Evolutionary conservation across 768 basidiomycete species (phyloP), one percentile per base, ranked within the genome.

Genomic region (Tylopilus vinaceipallidus): DNA sequence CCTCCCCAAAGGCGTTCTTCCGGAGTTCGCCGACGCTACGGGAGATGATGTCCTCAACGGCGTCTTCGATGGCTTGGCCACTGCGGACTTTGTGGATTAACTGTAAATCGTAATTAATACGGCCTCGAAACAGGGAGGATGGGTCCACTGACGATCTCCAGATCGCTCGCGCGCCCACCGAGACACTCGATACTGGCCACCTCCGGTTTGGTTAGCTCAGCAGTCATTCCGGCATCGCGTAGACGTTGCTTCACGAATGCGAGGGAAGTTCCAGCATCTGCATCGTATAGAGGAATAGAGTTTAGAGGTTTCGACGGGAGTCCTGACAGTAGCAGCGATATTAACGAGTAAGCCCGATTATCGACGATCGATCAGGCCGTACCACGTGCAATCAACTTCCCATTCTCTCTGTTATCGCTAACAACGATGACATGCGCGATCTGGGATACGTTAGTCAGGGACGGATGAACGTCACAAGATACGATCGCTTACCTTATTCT

Each of bases 1-100:
- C 95, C 55, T 97, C 94, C 0, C 94, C 95, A 63, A 98, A 99
- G 0, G 90, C 90, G 40, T 80, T 86, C 76, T 98, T 98, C 40
- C 89, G 75, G 42, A 98, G 71, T 65, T 97, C 94, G 29, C 82
- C 77, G 10, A 93, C 82, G 29, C 85, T 86, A 14, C 90, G 79
- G 19, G 71, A 69, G 52, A 97, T 81, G 58, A 98, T 91, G 61
- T 98, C 95, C 60, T 95, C 90, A 6, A 97, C 88, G 1, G 92
- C 91, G 33, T 88, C 88, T 45, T 82, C 75, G 3, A 95, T 78
- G 14, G 64, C 71, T 69, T 82, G 80, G 2, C 91, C 89, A 42
- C 76, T 84, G 19, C 83, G 77, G 32, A 94, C 83, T 70, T 94
- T 95, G 70, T 92, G 86, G 11, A 95, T 83, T 29, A 98, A 70